Conservation (phyloP, 139 green algal genomes). For the Chlorella sorokiniana region DNA sequence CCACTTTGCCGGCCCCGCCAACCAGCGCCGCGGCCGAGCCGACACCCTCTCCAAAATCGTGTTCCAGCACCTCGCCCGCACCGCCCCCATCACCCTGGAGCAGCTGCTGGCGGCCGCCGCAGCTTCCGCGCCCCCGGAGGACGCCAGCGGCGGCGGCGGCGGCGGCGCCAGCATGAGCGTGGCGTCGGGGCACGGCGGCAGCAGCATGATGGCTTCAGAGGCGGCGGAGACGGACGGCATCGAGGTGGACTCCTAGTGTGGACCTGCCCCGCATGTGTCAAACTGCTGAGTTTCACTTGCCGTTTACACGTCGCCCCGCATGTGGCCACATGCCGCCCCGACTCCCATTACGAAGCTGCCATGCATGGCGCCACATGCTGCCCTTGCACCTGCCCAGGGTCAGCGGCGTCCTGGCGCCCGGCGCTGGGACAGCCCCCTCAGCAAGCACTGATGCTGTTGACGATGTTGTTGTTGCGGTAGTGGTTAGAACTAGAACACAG, state of each 20-base stretch:
- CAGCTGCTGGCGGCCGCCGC: slow-evolving; percentile 40
- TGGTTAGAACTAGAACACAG: no score
- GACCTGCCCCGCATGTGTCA: background rate
- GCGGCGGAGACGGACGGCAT: slow-evolving; percentile 2
- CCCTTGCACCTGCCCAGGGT: no score
- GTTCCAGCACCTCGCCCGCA: slow-evolving; percentile 82
- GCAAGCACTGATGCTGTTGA: no score
- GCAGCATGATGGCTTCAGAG: slow-evolving; percentile 11
- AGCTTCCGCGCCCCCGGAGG: background rate
- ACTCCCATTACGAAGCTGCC: no score
- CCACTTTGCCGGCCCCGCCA: slow-evolving; percentile 60
- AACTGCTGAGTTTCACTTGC: background rate
- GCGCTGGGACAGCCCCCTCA: no score
- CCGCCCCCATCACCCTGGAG: slow-evolving; percentile 57
- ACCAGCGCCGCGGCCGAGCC: slow-evolving; percentile 70
- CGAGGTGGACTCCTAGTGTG: slow-evolving; percentile 15
- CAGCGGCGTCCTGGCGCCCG: no score
- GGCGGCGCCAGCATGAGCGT: background rate
- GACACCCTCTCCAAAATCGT: slow-evolving; percentile 86
- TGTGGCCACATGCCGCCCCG: no score
- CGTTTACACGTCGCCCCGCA: background rate
- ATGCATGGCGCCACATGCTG: no score
- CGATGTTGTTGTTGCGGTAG: no score
- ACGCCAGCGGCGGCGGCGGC: background rate
- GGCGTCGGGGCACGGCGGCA: background rate